Evolutionary conservation across 2,329 filamentous ascomycete species (phyloP).

Genomic region (Ceratocystis cacaofunesta): DNA sequence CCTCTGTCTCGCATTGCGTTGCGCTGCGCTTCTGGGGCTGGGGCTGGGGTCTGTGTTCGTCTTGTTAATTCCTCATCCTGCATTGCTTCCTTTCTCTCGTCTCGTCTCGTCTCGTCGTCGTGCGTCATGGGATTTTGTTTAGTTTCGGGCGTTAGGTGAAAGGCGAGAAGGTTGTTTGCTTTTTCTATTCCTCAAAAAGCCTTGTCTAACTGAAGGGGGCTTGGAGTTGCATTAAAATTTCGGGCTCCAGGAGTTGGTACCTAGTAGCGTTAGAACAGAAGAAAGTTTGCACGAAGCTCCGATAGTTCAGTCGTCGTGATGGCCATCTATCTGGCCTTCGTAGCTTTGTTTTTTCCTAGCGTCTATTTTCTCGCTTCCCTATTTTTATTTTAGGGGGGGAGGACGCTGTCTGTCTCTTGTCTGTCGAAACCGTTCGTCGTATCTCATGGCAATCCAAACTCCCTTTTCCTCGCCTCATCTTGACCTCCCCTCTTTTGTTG

Average conservation of each 20-base stretch:
- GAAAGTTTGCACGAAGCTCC: not conserved
- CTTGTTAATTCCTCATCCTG: not conserved
- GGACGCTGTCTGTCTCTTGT: not conserved
- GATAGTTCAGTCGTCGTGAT: too few species aligned
- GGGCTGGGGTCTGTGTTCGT: too few species aligned
- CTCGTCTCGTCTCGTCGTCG: not conserved
- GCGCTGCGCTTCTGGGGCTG: too few species aligned
- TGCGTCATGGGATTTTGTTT: not conserved
- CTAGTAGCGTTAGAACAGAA: not conserved
- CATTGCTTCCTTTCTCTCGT: not conserved
- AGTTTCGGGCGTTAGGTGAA: not conserved
- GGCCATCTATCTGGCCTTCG: not conserved
- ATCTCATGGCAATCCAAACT: too few species aligned
- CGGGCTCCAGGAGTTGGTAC: not conserved
- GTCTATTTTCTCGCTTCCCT: not conserved
- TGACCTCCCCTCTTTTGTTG: not conserved
- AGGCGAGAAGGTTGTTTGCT: not conserved
- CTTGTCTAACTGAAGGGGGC: not conserved
- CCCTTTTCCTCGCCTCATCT: too few species aligned
- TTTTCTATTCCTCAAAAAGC: not conserved
- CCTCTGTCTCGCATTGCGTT: too few species aligned
- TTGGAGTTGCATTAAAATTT: not conserved
- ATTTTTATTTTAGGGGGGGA: not conserved
- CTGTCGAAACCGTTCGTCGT: too few species aligned
- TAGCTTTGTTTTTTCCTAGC: not conserved